Evolutionary conservation across 768 basidiomycete genomes (phyloP).

Genomic region (Multifurca ochricompacta): DNA sequence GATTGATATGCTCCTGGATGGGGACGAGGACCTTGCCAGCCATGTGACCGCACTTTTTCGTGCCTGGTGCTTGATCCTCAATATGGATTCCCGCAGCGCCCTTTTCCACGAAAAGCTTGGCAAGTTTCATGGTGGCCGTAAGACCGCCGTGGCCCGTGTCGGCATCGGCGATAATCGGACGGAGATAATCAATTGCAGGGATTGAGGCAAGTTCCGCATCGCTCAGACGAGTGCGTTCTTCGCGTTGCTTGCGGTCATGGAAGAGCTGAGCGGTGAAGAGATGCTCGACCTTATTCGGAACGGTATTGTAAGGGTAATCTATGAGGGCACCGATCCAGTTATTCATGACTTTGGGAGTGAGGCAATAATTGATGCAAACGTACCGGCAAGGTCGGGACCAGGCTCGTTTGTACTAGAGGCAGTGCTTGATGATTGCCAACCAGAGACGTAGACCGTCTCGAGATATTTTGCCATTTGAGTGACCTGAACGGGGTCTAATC

Average conservation of each 20-base stretch:
- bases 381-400: slow-evolving; percentile 95
- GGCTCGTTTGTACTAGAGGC: slow-evolving; percentile 93
- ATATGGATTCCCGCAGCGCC: slow-evolving; percentile 97
- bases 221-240: slow-evolving; percentile 62
- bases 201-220: slow-evolving; percentile 64
- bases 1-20: slow-evolving; percentile 96
- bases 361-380: slow-evolving; percentile 18
- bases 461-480: slow-evolving; percentile 99
- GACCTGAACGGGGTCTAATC: slow-evolving; percentile 94
- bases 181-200: slow-evolving; percentile 78
- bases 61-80: slow-evolving; percentile 96
- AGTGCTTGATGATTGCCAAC: slow-evolving; percentile 91
- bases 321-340: background rate
- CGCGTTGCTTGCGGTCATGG: slow-evolving; percentile 96
- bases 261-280: slow-evolving; percentile 97
- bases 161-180: slow-evolving; percentile 93
- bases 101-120: slow-evolving; percentile 98
- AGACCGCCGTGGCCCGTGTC: slow-evolving; percentile 98
- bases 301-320: slow-evolving; percentile 99
- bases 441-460: slow-evolving; percentile 98
- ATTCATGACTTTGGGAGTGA: background rate
- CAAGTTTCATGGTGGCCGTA: slow-evolving; percentile 97
- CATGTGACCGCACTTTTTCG: slow-evolving; percentile 95
- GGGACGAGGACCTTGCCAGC: slow-evolving; percentile 96
- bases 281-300: slow-evolving; percentile 98